These are phyloP conservation scores for Coemansia sp. DNA, from an alignment of 192 early-diverging fungal genomes.

Conservation along the genomic window DNA sequence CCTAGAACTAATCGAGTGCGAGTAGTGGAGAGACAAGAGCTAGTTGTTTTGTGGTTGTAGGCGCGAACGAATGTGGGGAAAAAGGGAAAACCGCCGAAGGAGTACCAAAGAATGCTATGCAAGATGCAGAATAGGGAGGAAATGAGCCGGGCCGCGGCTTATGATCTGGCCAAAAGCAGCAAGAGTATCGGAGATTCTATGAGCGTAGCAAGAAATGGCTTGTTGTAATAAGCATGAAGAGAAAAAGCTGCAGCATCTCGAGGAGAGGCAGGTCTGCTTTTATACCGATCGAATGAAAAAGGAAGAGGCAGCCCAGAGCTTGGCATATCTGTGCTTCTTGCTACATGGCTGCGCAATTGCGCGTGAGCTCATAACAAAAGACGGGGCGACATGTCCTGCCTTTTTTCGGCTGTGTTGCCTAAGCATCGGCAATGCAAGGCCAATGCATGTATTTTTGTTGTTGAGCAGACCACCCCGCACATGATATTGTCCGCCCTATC, in stretches of 20 bases:
- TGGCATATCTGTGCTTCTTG: not conserved
- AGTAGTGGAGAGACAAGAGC: not conserved
- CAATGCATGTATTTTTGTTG: not conserved
- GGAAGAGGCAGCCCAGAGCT: not conserved
- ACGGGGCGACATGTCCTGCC: not conserved
- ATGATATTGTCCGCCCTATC: slow-evolving; percentile 10
- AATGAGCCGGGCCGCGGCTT: slow-evolving; percentile 3
- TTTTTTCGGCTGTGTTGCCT: not conserved
- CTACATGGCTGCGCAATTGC: not conserved
- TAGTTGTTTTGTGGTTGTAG: not conserved
- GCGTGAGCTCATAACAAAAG: slow-evolving; percentile 7
- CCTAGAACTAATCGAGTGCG: not conserved
- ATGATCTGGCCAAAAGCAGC: slow-evolving; percentile 6
- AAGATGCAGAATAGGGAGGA: not conserved
- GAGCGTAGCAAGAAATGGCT: not conserved
- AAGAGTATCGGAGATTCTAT: not conserved
- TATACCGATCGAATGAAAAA: slow-evolving; percentile 2
- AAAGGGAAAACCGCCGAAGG: not conserved
- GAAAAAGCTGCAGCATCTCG: not conserved
- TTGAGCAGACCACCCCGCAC: slow-evolving; percentile 8
- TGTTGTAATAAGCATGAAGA: not conserved
- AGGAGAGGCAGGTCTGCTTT: not conserved
- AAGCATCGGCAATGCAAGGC: not conserved
- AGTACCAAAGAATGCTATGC: not conserved
- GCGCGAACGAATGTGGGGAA: not conserved